Base-by-base conservation (phyloP, 139 green algal species). In the Micromonas pusilla region DNA sequence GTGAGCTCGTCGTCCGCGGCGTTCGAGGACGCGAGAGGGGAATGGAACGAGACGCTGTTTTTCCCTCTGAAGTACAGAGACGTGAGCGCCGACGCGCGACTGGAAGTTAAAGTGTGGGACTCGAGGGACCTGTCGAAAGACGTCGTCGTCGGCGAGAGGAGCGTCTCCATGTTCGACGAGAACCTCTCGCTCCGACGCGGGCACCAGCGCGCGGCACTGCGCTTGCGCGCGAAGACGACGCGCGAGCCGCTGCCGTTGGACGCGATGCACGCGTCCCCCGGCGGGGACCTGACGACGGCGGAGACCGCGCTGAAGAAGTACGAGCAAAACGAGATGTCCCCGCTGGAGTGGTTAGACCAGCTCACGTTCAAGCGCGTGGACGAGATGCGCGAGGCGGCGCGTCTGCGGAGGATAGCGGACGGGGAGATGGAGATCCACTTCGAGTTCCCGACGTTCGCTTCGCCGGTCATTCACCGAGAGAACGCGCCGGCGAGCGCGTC, bases 61-160 rank as follows among this genome's bases (percentile, higher is more conserved):
- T 92, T 96, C 79, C 87, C 85, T 45, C 60, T 91, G 23, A 93
- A 92, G 85, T 94, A 93, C 70, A 84, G 89, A 0, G 92, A 97
- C 81, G 85, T 97, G 28, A 87, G 87, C 0, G 76, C 83, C 4
- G 85, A 88, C 33, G 76, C 88, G 0, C 83, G 87, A 81, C 84
- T 97, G 57, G 87, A 80, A 13, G 34, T 94, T 30, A 89, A 85
- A 2, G 83, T 94, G 53, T 91, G 85, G 4, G 32, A 32, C 13
- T 25, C 65, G 28, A 38, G 65, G 13, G 33, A 72, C 45, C 9
- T 57, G 4, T 45, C 38, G 36, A 25, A 13, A 39, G 2, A 16
- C 28, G n/a, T 16, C 28, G 30, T 72, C 26, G 13, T 72, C 21
- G n/a, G 65, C 4, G 13, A 16, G 13, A 4, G n/a, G 32, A 5